Base-by-base conservation (phyloP, 2,329 filamentous ascomycete species). In the Paecilomyces variotii region DNA sequence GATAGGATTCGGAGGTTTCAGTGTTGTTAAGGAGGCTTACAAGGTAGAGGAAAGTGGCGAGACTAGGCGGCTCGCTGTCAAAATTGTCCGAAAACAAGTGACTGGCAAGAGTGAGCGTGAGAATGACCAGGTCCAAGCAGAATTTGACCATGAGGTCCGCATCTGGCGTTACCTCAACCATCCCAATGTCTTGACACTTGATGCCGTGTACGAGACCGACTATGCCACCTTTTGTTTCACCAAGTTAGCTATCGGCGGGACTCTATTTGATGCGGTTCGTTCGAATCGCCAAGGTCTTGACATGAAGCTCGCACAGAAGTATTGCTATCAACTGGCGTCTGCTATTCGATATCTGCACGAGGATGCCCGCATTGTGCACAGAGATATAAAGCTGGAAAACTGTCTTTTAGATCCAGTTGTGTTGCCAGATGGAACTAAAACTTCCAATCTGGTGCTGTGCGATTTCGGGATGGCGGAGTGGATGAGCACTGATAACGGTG, bases 381-480 rank as follows among this genome's bases (percentile, higher is more conserved):
- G 86, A 54, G 86, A 88, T 68, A 81, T 88, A 67, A 88, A 88
- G 69, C 79, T 88, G 26, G 86, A 88, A 67, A 88, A 88, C 63
- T 87, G 85, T 63, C 79, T 88, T 1, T 66, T 88, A 35, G 84
- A 87, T 64, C 80, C 82, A 62, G 74, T 80, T 19, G 74, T 74
- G 4, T 73, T 77, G 2, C 68, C 78, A 6, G 78, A 80, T 4
- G 78, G 77, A 9, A 71, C 70, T 0, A 75, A 81, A 39, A 79
- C 81, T 14, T 84, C 83, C 7, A 80, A 81, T 35, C 67, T 88
- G 5, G 80, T 86, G 3, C 77, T 88, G 4, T 87, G 85, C 70
- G 86, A 88, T 67, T 88, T 88, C 66, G 86, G 86, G 54, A 85
- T 88, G 76, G 84, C 86, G 11, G 85, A 88, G 67, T 88, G 86